Evolutionary conservation across 768 basidiomycete species (phyloP), one percentile per base, ranked within the genome.

Genomic region (Pleurotus ostreatus): DNA sequence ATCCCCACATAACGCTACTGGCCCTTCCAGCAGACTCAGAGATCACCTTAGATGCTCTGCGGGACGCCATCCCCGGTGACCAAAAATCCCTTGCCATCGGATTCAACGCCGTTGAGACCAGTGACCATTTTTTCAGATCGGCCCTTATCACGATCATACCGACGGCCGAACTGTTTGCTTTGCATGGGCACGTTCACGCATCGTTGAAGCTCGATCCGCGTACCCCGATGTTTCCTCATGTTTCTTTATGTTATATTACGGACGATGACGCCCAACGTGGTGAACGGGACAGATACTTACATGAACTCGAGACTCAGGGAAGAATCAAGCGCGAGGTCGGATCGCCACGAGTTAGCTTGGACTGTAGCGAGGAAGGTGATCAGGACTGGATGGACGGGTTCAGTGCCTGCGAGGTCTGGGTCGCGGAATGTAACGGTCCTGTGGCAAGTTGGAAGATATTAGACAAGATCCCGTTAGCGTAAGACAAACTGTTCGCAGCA

Each of bases 1-100:
- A 78, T 38, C 87, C 88, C 4, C 89, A 92, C 67, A 78, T 91
- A 63, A 92, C 90, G 0, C 80, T 92, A 62, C 80, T 67, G 57
- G 77, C 68, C 44, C 74, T 71, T 59, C 80, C 69, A 34, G 56
- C 62, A 41, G 63, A 60, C 23, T 59, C 64, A 38, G 61, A 60
- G n/a, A 60, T 60, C 15, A 45, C 71, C 15, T 60, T 45, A 4
- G 37, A 43, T 73, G 58, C 66, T 12, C 70, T 84, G 25, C 68
- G 76, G 3, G 62, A 70, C 1, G 70, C 78, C 5, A 60, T 85
- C 15, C 74, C 79, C 6, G 9, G 59, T 5, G 58, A 59, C 11
- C 70, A 74, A 22, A 59, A 56, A 4, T 62, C 70, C 6, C 59
- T 88, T 34, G 62, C 64, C 13, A 68, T 81, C 61, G 58, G 68